A percentile compares a stretch with the other conserved stretches of the same genome.
Conservation (phyloP, 768 basidiomycete species). For the Mycena polygramma region DNA sequence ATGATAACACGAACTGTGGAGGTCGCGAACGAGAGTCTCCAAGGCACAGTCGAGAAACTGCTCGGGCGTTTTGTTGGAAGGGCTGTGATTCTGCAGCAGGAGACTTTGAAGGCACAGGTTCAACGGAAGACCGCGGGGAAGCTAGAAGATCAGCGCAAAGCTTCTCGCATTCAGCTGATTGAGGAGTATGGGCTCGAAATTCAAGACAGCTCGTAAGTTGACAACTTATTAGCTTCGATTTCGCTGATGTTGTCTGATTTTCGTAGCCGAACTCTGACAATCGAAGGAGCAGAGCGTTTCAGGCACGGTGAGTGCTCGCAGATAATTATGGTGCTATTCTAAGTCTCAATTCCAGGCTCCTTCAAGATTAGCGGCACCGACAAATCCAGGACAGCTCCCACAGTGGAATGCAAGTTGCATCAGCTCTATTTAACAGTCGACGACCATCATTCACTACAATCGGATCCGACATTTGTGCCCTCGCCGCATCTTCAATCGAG, state of each 20-base stretch:
- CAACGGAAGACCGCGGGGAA: conserved; percentile 2
- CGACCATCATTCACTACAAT: conserved; percentile 51
- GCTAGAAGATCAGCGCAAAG: conserved; percentile 26
- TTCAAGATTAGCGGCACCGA: conserved; percentile 30
- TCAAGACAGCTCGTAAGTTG: conserved; percentile 12
- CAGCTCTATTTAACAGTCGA: conserved; percentile 50
- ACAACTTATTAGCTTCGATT: background rate
- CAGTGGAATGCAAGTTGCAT: conserved; percentile 48
- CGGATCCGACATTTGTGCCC: conserved; percentile 50
- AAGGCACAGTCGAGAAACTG: conserved; percentile 8
- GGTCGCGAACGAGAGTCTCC: conserved; percentile 16
- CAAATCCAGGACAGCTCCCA: conserved; percentile 36
- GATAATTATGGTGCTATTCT: too few relatives aligned
- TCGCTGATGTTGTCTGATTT: background rate
- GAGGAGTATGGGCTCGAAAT: conserved; percentile 30
- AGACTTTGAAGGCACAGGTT: conserved; percentile 23
- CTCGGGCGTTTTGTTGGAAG: conserved; percentile 9
- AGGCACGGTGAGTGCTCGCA: too few relatives aligned
- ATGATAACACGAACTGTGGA: conserved; percentile 25
- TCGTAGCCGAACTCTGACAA: conserved; percentile 18
- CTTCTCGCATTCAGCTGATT: conserved; percentile 17
- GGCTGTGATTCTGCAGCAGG: conserved; percentile 20
- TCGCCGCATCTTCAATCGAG: conserved; percentile 42
- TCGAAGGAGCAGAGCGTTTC: conserved; percentile 23
- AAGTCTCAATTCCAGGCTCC: background rate